These are phyloP conservation scores for Aspergillus campestris DNA, from an alignment of 495 filamentous ascomycete genomes.

Conservation along the genomic window DNA sequence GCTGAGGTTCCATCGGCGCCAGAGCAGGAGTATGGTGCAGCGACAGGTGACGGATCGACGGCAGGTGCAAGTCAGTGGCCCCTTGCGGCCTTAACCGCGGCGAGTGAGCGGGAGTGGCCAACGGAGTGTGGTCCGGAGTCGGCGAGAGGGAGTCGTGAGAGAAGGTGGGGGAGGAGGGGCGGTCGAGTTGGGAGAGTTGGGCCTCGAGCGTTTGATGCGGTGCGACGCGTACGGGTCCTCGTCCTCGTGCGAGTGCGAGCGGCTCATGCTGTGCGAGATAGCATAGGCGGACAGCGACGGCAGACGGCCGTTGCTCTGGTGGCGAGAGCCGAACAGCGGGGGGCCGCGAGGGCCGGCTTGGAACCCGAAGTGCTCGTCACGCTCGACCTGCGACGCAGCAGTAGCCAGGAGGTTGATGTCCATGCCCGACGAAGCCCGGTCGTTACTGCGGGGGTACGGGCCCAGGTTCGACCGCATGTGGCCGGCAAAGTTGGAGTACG, in stretches of 20 bases:
- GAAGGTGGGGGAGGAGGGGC: constrained; percentile 97
- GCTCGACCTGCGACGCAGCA: constrained; percentile 81
- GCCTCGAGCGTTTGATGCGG: constrained; percentile 76
- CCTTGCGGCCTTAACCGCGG: constrained; percentile 77
- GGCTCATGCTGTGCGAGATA: constrained; percentile 72
- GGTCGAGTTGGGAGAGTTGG: constrained; percentile 88
- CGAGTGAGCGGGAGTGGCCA: constrained; percentile 93
- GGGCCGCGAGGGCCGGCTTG: constrained; percentile 33
- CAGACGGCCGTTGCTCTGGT: constrained; percentile 52
- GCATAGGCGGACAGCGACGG: constrained; percentile 80
- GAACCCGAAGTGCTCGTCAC: constrained; percentile 53
- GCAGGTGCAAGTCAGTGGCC: constrained; percentile 63
- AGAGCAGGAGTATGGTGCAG: constrained; percentile 83
- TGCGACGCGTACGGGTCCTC: constrained; percentile 63
- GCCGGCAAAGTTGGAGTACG: constrained; percentile 66
- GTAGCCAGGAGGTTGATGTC: constrained; percentile 89
- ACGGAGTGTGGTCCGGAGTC: constrained; percentile 91
- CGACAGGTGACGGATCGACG: constrained; percentile 80
- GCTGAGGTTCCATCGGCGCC: constrained; percentile 81
- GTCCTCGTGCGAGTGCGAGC: constrained; percentile 84
- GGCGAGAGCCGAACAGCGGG: constrained; percentile 48
- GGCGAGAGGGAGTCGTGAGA: constrained; percentile 94
- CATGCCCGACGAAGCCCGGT: constrained; percentile 45
- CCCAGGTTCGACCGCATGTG: constrained; percentile 54
- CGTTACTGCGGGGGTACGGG: constrained; percentile 52